Evolutionary conservation across 495 filamentous ascomycete species (phyloP).

Genomic region (Staphylotrichum tortipilum): DNA sequence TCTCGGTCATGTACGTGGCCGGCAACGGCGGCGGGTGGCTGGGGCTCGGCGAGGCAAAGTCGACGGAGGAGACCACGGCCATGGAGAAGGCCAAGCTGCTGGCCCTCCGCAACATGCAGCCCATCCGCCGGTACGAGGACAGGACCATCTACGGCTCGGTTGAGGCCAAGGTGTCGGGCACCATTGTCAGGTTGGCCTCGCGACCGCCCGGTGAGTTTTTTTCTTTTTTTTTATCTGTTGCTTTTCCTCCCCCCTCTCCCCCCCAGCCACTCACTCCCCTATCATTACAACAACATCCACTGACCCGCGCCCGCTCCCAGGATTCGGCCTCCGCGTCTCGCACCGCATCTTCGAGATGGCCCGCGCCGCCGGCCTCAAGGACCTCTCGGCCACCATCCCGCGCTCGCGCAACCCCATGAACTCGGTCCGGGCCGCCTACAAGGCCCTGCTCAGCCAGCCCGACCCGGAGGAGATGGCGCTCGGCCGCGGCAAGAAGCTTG

Average conservation of each 20-base stretch:
- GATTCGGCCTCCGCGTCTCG: slow-evolving; percentile 82
- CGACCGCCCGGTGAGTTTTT: slow-evolving; percentile 72
- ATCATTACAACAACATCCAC: background rate
- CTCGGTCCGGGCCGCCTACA: slow-evolving; percentile 78
- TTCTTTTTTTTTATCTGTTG: no score
- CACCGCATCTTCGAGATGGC: slow-evolving; percentile 89
- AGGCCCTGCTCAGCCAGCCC: slow-evolving; percentile 73
- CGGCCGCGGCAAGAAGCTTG: slow-evolving; percentile 83
- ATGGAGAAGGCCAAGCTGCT: slow-evolving; percentile 56
- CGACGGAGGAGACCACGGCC: slow-evolving; percentile 58
- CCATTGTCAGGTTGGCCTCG: slow-evolving; percentile 66
- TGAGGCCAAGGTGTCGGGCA: slow-evolving; percentile 73
- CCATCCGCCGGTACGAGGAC: slow-evolving; percentile 79
- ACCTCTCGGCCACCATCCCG: slow-evolving; percentile 71
- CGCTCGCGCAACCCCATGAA: slow-evolving; percentile 91
- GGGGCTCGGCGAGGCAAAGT: slow-evolving; percentile 85
- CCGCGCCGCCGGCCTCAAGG: slow-evolving; percentile 69
- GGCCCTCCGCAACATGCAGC: slow-evolving; percentile 79
- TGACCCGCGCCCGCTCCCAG: slow-evolving; percentile 12
- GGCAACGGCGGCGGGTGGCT: slow-evolving; percentile 79
- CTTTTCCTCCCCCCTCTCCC: no score
- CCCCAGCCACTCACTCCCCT: background rate
- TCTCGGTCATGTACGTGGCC: slow-evolving; percentile 64
- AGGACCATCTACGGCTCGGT: slow-evolving; percentile 86
- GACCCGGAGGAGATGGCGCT: slow-evolving; percentile 82